Base-by-base conservation (phyloP, 345 rosid genomes). In the Cochlearia excelsa region DNA sequence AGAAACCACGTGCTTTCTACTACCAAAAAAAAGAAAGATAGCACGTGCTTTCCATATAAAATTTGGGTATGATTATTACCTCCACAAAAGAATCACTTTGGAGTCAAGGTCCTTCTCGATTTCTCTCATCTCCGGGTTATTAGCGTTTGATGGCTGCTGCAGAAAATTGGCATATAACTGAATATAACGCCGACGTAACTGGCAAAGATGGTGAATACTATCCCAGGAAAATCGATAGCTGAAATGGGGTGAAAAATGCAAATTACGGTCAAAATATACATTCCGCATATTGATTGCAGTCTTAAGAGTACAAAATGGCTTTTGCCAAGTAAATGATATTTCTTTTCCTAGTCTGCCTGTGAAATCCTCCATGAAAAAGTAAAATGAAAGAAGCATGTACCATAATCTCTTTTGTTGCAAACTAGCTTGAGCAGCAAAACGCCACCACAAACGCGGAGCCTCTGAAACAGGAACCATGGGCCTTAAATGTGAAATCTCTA, bases 11-110 rank as follows among this genome's bases (percentile, higher is more conserved):
- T 48, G 41, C 23, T 16, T 16, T 16, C 23, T 16, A 16, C 23
- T 16, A 0, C 23, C 23, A 16, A 16, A 16, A 16, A 16, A 16
- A 16, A 16, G 23, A 16, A 39, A 30, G 31, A 66, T 40, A 48
- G 16, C 63, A 54, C 51, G 41, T 48, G 41, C 46, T 41, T 61
- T 50, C 55, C 38, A 51, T 44, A 37, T 30, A 57, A 52, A 40
- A 56, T 34, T 52, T 55, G 63, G 53, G 34, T 29, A 57, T 51
- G 50, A 49, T 73, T 29, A 62, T 26, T 80, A 93, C 99, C 99
- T 89, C 99, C 99, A 93, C 46, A 93, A 65, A 52, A 93, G 88
- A 80, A 93, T 82, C 62, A 93, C 95, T 87, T 93, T 89, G 40
- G 86, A 80, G 77, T 89, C 97, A 27, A 93, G 91, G 78, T 93